Evolutionary conservation across 495 filamentous ascomycete genomes (phyloP).

Genomic region (Hapsidospora chrysogenum): DNA sequence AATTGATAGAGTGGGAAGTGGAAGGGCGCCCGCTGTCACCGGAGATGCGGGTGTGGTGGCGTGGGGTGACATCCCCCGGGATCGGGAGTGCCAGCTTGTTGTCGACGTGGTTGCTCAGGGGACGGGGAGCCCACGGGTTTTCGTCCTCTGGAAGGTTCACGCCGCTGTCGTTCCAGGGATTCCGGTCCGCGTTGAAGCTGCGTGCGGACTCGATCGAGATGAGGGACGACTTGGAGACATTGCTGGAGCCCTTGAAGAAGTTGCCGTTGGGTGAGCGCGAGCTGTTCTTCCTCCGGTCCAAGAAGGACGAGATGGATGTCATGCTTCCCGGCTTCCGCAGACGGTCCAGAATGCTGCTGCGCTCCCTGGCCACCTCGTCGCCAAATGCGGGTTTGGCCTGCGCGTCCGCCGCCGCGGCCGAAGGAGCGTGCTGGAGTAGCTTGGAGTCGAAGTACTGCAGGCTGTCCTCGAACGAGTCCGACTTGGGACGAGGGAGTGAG

Average conservation of each 20-base stretch:
- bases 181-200: slow-evolving; percentile 72
- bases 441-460: slow-evolving; percentile 94
- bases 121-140: slow-evolving; percentile 43
- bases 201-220: slow-evolving; percentile 85
- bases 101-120: slow-evolving; percentile 40
- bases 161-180: slow-evolving; percentile 93
- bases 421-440: slow-evolving; percentile 77
- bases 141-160: slow-evolving; percentile 86
- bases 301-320: slow-evolving; percentile 79
- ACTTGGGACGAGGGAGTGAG: slow-evolving; percentile 87
- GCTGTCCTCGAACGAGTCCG: slow-evolving; percentile 94
- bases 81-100: slow-evolving; percentile 49
- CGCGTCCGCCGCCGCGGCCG: slow-evolving; percentile 64
- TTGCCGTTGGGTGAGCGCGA: slow-evolving; percentile 58
- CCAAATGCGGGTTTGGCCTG: slow-evolving; percentile 63
- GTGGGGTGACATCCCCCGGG: slow-evolving; percentile 62
- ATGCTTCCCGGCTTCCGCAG: slow-evolving; percentile 80
- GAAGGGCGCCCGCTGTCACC: slow-evolving; percentile 82
- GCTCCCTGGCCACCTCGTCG: slow-evolving; percentile 58
- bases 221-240: slow-evolving; percentile 86
- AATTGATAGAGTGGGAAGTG: slow-evolving; percentile 82
- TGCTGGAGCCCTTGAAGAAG: slow-evolving; percentile 86
- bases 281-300: slow-evolving; percentile 85
- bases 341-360: slow-evolving; percentile 70
- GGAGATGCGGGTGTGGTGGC: slow-evolving; percentile 63